phyloP scores from a whole-genome alignment of 2,329 filamentous ascomycete species.

The Mycosphaerelloides madeirae region DNA sequence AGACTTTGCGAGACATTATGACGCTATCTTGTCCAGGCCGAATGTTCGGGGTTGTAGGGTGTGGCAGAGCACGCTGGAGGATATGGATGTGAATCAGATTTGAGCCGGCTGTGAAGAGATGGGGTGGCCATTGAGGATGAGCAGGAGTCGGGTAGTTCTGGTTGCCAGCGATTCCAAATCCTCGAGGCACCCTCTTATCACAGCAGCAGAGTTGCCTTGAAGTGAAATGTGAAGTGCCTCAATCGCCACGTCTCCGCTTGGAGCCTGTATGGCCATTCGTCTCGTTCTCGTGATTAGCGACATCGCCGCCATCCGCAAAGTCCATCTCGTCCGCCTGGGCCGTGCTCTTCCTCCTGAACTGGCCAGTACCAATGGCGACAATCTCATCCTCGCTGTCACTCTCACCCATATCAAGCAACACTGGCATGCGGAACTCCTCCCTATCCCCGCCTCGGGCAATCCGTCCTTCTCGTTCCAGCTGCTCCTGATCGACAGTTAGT shows the following conservation, averaged over 20 bases:
- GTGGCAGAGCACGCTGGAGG: too few relatives aligned
- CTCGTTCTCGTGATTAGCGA: constrained; percentile 17
- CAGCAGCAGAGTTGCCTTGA: too few relatives aligned
- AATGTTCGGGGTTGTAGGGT: not conserved
- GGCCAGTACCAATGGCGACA: constrained; percentile 64
- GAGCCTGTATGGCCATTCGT: constrained; percentile 20
- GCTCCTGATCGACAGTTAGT: constrained; percentile 64
- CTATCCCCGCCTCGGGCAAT: constrained; percentile 48
- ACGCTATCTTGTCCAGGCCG: not conserved
- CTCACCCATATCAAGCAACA: constrained; percentile 86
- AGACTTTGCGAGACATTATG: not conserved
- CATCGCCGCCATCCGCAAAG: constrained; percentile 24
- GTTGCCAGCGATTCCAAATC: too few relatives aligned
- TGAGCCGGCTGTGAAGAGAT: too few relatives aligned
- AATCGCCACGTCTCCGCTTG: constrained; percentile 22
- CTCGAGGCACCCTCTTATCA: too few relatives aligned
- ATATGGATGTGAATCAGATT: too few relatives aligned
- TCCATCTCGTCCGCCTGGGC: constrained; percentile 47
- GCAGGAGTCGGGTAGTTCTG: too few relatives aligned
- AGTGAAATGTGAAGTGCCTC: not conserved
- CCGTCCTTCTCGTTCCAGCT: constrained; percentile 32
- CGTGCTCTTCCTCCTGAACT: constrained; percentile 75
- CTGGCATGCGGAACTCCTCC: constrained; percentile 75
- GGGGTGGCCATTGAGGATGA: too few relatives aligned
- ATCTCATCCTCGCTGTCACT: constrained; percentile 94